Evolutionary conservation across 352 stramenopile genomes (phyloP).

Genomic region (Pythium folliculosum): DNA sequence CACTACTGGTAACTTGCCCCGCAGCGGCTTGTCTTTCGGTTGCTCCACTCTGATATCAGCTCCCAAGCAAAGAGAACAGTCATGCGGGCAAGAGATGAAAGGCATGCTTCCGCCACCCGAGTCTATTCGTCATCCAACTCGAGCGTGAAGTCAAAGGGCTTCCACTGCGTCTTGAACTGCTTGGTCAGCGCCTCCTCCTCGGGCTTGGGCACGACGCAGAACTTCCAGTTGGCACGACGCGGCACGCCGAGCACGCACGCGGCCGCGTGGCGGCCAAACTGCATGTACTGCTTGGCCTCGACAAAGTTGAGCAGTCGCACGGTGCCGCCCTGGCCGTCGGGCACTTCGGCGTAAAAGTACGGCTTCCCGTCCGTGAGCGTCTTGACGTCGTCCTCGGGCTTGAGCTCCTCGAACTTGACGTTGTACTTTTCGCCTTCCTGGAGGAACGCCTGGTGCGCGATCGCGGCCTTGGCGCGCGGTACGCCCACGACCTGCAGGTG

Average conservation of each 20-base stretch:
- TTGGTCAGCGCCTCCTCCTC: conserved; percentile 72
- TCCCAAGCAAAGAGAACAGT: too few species aligned
- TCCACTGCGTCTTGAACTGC: conserved; percentile 64
- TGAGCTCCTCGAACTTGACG: conserved; percentile 63
- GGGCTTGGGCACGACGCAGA: conserved; percentile 71
- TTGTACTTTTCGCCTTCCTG: conserved; percentile 74
- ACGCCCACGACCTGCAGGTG: conserved; percentile 77
- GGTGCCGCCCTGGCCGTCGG: conserved; percentile 39
- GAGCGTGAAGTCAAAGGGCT: conserved; percentile 74
- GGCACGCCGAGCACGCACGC: conserved; percentile 66
- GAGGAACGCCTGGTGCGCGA: conserved; percentile 51
- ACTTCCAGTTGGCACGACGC: conserved; percentile 80
- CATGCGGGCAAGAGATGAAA: too few species aligned
- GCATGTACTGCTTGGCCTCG: conserved; percentile 80
- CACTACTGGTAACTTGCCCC: too few species aligned
- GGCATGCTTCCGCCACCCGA: too few species aligned
- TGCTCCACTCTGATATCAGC: too few species aligned
- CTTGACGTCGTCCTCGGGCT: conserved; percentile 38
- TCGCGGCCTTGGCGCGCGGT: conserved; percentile 42
- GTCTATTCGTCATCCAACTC: conserved; percentile 35
- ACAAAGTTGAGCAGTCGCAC: conserved; percentile 62
- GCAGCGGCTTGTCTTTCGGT: too few species aligned
- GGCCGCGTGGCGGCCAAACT: conserved; percentile 74
- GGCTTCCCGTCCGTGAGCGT: conserved; percentile 43
- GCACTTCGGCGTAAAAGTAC: conserved; percentile 72